Base-by-base conservation (phyloP, 2,329 filamentous ascomycete species). In the Pyrenophora teres region DNA sequence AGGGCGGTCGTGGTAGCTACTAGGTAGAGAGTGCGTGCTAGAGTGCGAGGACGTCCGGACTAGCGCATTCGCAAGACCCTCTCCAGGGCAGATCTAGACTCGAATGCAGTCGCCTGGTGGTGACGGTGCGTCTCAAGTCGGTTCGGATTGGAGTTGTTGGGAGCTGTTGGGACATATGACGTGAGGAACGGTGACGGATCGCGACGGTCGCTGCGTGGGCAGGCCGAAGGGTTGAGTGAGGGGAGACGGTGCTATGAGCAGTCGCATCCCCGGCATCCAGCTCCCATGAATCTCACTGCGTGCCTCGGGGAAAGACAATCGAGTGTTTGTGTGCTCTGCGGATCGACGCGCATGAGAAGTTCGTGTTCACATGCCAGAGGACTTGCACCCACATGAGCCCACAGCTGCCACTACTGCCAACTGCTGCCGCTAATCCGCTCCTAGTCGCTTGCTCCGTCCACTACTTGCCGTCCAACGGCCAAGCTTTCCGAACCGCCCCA, bases 161-260 rank as follows among this genome's bases (percentile, higher is more conserved):
- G 52, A 40, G 40, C 40, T 50, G 50, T 48, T 48, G 58, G 48
- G 53, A 50, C 53, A 41, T 49, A 57, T 49, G 50, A 52, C 57
- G 60, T 54, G 58, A 40, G 46, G 49, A 44, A 30, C 15, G 32
- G 18, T n/a, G 18, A 46, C 45, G 41, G 47, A 44, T 48, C 49
- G 49, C 49, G 35, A 38, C 21, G 49, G 32, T 19, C 8, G 41
- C 43, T 52, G 32, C 32, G 3, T 21, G 44, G 25, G 44, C 49
- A 38, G 23, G 18, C 32, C 19, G 41, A 41, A 16, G 36, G 41
- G 47, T 30, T 12, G 33, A 21, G 8, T 32, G 13, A 42, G 40
- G 44, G 40, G 31, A 46, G 46, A 45, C 46, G 40, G 56, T 40
- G 53, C 50, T 49, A 33, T 35, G 38, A 56, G 59, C 48, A 54